Evolutionary conservation across 805 yeast genomes (phyloP), one percentile per base, ranked within the genome.

Genomic region (Candida insectorum): DNA sequence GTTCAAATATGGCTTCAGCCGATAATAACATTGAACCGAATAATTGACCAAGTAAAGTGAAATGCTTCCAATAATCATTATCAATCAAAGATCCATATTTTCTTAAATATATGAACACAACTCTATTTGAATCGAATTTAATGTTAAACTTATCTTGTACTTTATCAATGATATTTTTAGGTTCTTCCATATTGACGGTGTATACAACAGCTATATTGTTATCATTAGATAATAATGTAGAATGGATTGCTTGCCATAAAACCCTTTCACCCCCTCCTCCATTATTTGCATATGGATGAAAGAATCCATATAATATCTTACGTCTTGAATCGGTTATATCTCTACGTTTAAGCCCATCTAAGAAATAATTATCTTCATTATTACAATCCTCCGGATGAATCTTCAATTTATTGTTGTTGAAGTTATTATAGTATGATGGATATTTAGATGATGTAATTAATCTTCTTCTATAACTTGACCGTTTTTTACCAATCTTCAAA

Each of bases 251-350:
- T 35, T 85, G 88, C 98, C 98, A 93, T 25, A 93, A 65, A 0
- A 93, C 98, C 36, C 91, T 76, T 54, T 93, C 99, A 16, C 99
- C 99, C 19, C 99, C 99, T 13, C 99, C 99, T 28, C 95, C 96
- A 24, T 96, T 94, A 54, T 85, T 85, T 43, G 96, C 88, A 48
- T 81, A 85, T 0, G 98, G 98, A 60, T 93, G 99, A 65, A 93
- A 88, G 51, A 84, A 89, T 5, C 97, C 99, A 53, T 67, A 81
- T 8, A 86, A 56, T 7, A 69, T 45, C 25, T 50, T 55, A 17
- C 85, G 51, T 11, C 44, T 37, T 1, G 61, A 55, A 45, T 70
- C 75, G 2, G 50, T 41, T 2, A 56, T 54, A 32, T 53, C 62
- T 24, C 70, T 48, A 6, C 56, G 52, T 28, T 42, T 45, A 62